Base-by-base conservation (phyloP, 2,329 filamentous ascomycete genomes). In the Verruconis gallopava region DNA sequence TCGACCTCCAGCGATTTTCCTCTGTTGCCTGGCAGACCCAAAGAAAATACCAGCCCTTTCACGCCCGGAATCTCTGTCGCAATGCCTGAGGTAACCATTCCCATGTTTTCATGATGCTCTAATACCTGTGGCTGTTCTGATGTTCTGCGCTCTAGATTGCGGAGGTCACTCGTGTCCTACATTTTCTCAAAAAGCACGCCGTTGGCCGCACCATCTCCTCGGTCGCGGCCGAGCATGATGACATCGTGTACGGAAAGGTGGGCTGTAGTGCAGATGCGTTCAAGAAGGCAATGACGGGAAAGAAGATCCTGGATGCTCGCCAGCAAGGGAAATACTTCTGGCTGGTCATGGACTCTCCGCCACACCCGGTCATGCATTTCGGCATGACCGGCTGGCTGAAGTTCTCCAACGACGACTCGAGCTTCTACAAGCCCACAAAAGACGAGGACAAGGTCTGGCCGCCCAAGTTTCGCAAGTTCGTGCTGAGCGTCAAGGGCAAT, bases 301-400 rank as follows among this genome's bases (percentile, higher is more conserved):
- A 82, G 54, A 85, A 77, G 54, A 76, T 81, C 21, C 52, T 72
- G 32, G 72, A 70, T 42, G 83, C 82, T 3, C 83, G 82, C 3
- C 85, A 82, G 46, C 91, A 95, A 58, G 91, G 91, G 6, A 98
- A 96, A 71, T 96, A 96, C 57, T 96, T 98, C 59, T 98, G 91
- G 69, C 68, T 96, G 17, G 78, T 85, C 28, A 82, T 84, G 73
- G 72, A 74, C 19, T 71, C 73, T 6, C 73, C 85, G 9, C 88
- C 89, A 1, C 91, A 96, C 61, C 75, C 83, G 0, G 75, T 96
- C 93, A 77, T 86, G 93, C 59, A 63, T 46, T 56, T 61, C 20
- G 59, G 61, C 9, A 64, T 73, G 71, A 65, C 68, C 13, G 77
- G 91, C 4, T 96, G 91, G 91, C 71, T 96, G 40, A 82, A 93